Base-by-base conservation (phyloP, 1,139 yeast species). In the Candida tunisiensis region DNA sequence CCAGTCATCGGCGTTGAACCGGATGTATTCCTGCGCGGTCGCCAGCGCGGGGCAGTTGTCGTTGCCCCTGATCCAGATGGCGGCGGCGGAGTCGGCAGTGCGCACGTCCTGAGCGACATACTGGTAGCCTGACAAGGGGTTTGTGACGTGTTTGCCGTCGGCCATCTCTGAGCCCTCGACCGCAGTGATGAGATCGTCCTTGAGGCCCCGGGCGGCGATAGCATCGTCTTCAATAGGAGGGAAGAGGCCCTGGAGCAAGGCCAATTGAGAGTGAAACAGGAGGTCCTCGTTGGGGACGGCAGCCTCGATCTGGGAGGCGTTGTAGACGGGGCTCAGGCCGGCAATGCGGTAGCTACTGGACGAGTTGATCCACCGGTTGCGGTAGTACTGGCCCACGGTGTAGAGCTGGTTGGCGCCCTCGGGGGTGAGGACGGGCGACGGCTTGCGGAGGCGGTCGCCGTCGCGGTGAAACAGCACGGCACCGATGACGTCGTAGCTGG, bases 381-480 rank as follows among this genome's bases (percentile, higher is more conserved):
- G 48, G 42, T 45, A 53, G 38, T 48, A 57, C 19, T 40, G 34
- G 22, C 66, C 66, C 5, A 53, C 44, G 12, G 34, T 40, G 30
- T 39, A 45, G 33, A 52, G 57, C 28, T 49, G 44, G 15, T 34
- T 34, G 6, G 60, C 56, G 28, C 66, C 66, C 8, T 48, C 30
- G 11, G 62, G 55, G n/a, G 64, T 56, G 27, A 60, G 40, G 26
- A 44, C 44, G 20, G 41, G 13, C 6, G 62, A 53, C 8, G 65
- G 64, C 34, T 59, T 59, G 19, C 55, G 45, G 25, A 55, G 47
- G 34, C 66, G 49, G 36, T 60, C 65, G 27, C 62, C 63, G 40
- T 60, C 65, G 32, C 66, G 49, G 24, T 57, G 57, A 36, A 58
- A 57, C 36, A 60, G 53, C 29, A 55, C 53, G 2, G 62, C 46